A percentile compares a stretch with the other conserved stretches of the same genome.
phyloP scores from a whole-genome alignment of 768 basidiomycete species.

The Phanerochaete sordida region DNA sequence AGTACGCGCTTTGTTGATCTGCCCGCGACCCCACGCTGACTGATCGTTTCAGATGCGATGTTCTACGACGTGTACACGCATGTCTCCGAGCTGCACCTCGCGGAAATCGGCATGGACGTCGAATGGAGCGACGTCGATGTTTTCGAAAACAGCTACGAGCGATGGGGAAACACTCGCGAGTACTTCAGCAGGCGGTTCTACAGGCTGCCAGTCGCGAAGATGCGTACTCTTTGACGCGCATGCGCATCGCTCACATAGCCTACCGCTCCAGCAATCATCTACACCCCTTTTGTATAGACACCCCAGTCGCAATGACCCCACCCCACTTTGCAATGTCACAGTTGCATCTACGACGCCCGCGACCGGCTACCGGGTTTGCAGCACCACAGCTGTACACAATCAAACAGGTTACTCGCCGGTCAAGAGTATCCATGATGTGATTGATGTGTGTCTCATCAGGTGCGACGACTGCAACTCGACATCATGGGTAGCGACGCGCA shows the following conservation, averaged over 20 bases:
- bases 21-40: background rate
- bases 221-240: constrained; percentile 23
- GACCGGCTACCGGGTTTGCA: too few relatives aligned
- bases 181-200: constrained; percentile 81
- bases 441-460: background rate
- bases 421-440: background rate
- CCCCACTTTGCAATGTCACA: background rate
- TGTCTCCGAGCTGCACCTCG: constrained; percentile 80
- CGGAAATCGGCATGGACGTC: constrained; percentile 76
- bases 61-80: constrained; percentile 92
- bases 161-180: constrained; percentile 74
- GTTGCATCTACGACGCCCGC: background rate
- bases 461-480: background rate
- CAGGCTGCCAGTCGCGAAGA: constrained; percentile 52
- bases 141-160: constrained; percentile 46
- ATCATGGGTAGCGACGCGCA: background rate
- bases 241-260: too few relatives aligned
- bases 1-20: constrained; percentile 43
- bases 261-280: background rate
- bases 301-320: too few relatives aligned
- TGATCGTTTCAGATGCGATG: constrained; percentile 55
- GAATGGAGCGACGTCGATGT: constrained; percentile 83
- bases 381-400: constrained; percentile 1
- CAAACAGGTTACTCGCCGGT: background rate
- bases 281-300: background rate